Evolutionary conservation across 495 filamentous ascomycete genomes (phyloP).

Genomic region (Amphirosellinia nigrospora): DNA sequence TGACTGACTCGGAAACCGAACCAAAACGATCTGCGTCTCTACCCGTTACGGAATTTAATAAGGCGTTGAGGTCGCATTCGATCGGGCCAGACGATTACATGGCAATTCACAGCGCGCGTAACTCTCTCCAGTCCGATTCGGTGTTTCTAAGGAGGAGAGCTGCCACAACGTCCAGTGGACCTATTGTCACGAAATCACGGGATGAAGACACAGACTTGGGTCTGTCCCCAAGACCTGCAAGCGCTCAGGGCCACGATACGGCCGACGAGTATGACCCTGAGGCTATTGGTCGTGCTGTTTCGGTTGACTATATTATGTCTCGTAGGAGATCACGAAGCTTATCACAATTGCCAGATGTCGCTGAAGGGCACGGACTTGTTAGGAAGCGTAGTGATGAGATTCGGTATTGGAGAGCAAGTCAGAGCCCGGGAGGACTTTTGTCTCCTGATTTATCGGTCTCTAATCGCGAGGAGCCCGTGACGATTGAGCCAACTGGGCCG

Average conservation of each 20-base stretch:
- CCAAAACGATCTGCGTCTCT: conserved; percentile 57
- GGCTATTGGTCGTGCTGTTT: conserved; percentile 60
- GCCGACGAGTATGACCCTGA: conserved; percentile 46
- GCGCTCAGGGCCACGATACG: conserved; percentile 53
- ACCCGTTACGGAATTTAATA: conserved; percentile 60
- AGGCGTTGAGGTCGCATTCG: conserved; percentile 60
- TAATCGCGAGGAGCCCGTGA: conserved; percentile 47
- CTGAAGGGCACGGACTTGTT: conserved; percentile 30
- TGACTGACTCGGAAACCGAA: conserved; percentile 35
- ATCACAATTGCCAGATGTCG: conserved; percentile 54
- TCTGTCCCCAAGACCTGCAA: conserved; percentile 60
- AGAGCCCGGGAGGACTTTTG: conserved; percentile 49
- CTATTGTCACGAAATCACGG: conserved; percentile 37
- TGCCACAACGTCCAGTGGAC: conserved; percentile 45
- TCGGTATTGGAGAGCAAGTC: conserved; percentile 62
- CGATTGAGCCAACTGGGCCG: conserved; percentile 41
- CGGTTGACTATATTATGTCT: conserved; percentile 48
- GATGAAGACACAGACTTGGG: conserved; percentile 48
- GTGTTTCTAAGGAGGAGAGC: conserved; percentile 38
- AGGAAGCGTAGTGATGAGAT: conserved; percentile 64
- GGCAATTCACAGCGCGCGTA: conserved; percentile 52
- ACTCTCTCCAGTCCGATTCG: conserved; percentile 53
- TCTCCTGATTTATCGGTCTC: conserved; percentile 57
- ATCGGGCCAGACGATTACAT: conserved; percentile 55
- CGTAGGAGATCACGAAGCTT: conserved; percentile 61